Evolutionary conservation across 768 basidiomycete species (phyloP).

Genomic region (Trametes cubensis): DNA sequence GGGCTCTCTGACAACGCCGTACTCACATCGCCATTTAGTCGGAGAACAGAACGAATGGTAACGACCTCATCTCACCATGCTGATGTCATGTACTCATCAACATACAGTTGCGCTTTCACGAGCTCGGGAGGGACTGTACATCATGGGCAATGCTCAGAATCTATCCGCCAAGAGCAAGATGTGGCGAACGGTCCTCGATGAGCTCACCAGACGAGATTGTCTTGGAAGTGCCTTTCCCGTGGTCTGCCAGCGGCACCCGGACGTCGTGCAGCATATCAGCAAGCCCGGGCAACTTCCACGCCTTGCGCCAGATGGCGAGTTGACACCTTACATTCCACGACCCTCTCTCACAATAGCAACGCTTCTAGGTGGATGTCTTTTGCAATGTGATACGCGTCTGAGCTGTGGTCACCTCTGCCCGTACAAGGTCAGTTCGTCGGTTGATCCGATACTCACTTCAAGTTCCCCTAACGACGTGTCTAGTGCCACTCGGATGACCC

Average conservation of each 20-base stretch:
- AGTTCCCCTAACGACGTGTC: not conserved
- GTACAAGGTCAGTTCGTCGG: slow-evolving; percentile 47
- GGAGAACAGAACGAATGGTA: slow-evolving; percentile 58
- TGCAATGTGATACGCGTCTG: slow-evolving; percentile 53
- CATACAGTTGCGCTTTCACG: slow-evolving; percentile 67
- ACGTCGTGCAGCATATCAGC: slow-evolving; percentile 43
- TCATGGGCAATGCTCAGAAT: slow-evolving; percentile 67
- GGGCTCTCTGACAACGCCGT: too few species aligned
- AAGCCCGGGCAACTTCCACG: slow-evolving; percentile 53
- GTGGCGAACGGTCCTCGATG: slow-evolving; percentile 60
- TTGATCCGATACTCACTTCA: too few species aligned
- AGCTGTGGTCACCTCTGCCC: slow-evolving; percentile 68
- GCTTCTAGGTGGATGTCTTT: slow-evolving; percentile 61
- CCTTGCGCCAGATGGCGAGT: slow-evolving; percentile 59
- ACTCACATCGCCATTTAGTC: slow-evolving; percentile 40
- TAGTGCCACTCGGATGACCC: slow-evolving; percentile 68
- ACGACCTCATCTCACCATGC: not conserved
- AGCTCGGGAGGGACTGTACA: slow-evolving; percentile 71
- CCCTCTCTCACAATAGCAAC: too few species aligned
- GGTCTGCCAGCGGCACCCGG: slow-evolving; percentile 56
- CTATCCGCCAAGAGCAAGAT: slow-evolving; percentile 52
- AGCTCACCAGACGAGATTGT: slow-evolving; percentile 49
- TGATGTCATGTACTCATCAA: slow-evolving; percentile 11
- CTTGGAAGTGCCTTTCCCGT: slow-evolving; percentile 59
- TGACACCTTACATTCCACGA: too few species aligned